A percentile compares a stretch with the other conserved stretches of the same genome.
Conservation (phyloP, 164 flowering plant species). For the Dillenia turbinata region DNA sequence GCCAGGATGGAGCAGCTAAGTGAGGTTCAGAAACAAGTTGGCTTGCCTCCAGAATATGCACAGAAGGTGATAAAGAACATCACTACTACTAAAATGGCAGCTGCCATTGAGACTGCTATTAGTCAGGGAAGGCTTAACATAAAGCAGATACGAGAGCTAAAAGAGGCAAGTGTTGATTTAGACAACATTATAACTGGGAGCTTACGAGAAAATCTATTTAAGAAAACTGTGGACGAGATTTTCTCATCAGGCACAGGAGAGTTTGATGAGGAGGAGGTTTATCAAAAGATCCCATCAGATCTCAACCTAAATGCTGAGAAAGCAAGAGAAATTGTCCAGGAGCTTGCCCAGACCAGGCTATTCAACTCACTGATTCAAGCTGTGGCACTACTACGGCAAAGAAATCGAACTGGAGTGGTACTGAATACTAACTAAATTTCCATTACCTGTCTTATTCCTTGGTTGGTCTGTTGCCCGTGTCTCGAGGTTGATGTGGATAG, state of each 20-base stretch:
- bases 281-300: slow-evolving; percentile 70
- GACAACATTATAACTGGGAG: slow-evolving; percentile 67
- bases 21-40: slow-evolving; percentile 76
- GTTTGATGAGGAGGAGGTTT: slow-evolving; percentile 83
- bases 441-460: background rate
- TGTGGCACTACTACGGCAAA: slow-evolving; percentile 73
- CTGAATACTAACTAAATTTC: slow-evolving; percentile 8
- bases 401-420: slow-evolving; percentile 78
- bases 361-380: slow-evolving; percentile 84
- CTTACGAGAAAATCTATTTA: slow-evolving; percentile 70
- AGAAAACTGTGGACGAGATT: slow-evolving; percentile 79
- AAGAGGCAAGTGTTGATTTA: slow-evolving; percentile 64
- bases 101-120: slow-evolving; percentile 78
- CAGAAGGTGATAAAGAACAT: slow-evolving; percentile 82
- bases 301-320: slow-evolving; percentile 66
- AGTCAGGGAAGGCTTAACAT: slow-evolving; percentile 68
- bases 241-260: slow-evolving; percentile 98
- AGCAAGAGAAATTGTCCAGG: slow-evolving; percentile 68
- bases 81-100: slow-evolving; percentile 77
- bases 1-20: slow-evolving; percentile 67
- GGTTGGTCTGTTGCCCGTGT: background rate
- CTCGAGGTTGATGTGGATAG: background rate
- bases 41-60: slow-evolving; percentile 71
- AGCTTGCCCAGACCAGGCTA: slow-evolving; percentile 65
- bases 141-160: slow-evolving; percentile 82